These are phyloP conservation scores for Penicillium riverlandense DNA, from an alignment of 495 filamentous ascomycete species.

Conservation along the genomic window DNA sequence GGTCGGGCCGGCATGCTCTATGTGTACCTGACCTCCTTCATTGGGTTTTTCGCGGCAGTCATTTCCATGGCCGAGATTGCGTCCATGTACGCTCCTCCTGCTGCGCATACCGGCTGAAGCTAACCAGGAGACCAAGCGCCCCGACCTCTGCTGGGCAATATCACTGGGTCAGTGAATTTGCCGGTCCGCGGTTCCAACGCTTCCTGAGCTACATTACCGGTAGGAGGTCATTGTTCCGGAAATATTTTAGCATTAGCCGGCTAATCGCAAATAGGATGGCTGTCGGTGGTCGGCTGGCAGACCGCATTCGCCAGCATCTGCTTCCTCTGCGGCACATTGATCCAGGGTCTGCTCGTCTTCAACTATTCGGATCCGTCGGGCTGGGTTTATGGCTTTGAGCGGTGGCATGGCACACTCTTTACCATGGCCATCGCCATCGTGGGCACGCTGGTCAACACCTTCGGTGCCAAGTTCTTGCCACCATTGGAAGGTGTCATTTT, in stretches of 20 bases:
- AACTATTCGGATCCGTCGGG: constrained; percentile 28
- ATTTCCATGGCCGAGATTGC: constrained; percentile 41
- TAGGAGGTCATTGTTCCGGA: constrained; percentile 1
- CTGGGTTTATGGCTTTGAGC: constrained; percentile 20
- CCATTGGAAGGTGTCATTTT: constrained; percentile 37
- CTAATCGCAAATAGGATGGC: constrained; percentile 29
- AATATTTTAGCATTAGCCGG: not conserved
- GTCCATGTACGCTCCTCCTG: constrained; percentile 25
- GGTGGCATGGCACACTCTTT: constrained; percentile 37
- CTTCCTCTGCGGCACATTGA: constrained; percentile 36
- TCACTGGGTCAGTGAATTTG: constrained; percentile 41
- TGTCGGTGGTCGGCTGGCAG: constrained; percentile 42
- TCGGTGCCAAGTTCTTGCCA: constrained; percentile 28
- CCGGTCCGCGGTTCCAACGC: constrained; percentile 33
- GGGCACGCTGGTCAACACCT: constrained; percentile 38
- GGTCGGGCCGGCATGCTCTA: constrained; percentile 43
- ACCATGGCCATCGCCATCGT: constrained; percentile 34
- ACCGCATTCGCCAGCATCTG: constrained; percentile 26
- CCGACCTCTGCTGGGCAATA: constrained; percentile 43
- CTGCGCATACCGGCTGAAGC: not conserved
- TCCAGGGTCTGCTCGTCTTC: constrained; percentile 41
- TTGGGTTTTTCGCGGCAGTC: constrained; percentile 35
- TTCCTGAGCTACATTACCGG: constrained; percentile 38
- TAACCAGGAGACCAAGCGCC: constrained; percentile 11
- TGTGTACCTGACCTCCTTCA: constrained; percentile 35